A percentile compares a stretch with the other conserved stretches of the same genome.
These are phyloP conservation scores for Magnusiomyces starmeri DNA, from an alignment of 1,139 yeast genomes.

Conservation along the genomic window DNA sequence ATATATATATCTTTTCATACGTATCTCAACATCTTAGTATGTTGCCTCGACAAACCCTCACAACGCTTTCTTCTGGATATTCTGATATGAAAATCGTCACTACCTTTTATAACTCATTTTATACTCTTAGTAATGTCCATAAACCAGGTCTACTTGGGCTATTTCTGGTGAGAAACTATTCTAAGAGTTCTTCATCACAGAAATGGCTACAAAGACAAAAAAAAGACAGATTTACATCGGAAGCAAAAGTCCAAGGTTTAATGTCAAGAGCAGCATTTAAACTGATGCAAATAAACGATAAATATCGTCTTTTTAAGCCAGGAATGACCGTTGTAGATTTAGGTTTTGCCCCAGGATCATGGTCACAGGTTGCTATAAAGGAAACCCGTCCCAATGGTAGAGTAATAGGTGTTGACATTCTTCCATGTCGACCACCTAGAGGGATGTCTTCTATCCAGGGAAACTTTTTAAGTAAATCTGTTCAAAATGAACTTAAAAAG, in stretches of 20 bases:
- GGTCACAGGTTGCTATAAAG: conserved; percentile 77
- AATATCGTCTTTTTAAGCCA: conserved; percentile 50
- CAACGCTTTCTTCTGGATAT: too few species aligned
- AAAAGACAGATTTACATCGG: conserved; percentile 54
- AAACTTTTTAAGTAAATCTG: conserved; percentile 59
- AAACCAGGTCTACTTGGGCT: too few species aligned
- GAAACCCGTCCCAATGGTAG: conserved; percentile 52
- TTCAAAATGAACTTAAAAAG: conserved; percentile 54
- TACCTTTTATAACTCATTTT: too few species aligned
- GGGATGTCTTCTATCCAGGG: conserved; percentile 85
- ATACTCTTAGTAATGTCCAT: too few species aligned
- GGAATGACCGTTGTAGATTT: conserved; percentile 67
- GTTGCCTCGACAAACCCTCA: too few species aligned
- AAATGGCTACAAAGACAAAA: conserved; percentile 71
- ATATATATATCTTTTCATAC: too few species aligned
- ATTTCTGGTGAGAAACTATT: too few species aligned
- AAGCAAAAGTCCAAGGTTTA: conserved; percentile 56
- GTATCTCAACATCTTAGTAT: too few species aligned
- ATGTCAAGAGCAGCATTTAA: conserved; percentile 90
- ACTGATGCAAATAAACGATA: conserved; percentile 54
- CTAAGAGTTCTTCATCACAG: conserved; percentile 42
- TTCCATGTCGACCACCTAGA: conserved; percentile 68
- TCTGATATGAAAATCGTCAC: too few species aligned
- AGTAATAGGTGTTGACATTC: conserved; percentile 77
- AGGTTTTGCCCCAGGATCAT: conserved; percentile 95